phyloP scores from a whole-genome alignment of 768 basidiomycete species.

The Auriculariales sp. region DNA sequence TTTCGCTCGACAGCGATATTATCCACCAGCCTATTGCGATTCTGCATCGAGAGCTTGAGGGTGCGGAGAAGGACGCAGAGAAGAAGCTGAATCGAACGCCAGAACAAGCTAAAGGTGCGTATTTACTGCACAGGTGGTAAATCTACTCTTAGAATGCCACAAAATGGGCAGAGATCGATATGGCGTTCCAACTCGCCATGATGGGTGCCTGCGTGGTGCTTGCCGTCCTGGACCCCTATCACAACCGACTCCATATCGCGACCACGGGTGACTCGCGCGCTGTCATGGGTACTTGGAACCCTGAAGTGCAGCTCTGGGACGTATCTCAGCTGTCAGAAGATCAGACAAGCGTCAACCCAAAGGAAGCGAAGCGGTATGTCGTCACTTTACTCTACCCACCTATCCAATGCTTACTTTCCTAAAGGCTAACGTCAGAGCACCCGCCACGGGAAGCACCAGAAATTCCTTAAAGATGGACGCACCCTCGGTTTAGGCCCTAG shows the following conservation, averaged over 20 bases:
- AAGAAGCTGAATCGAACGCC: too few species aligned
- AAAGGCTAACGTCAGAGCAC: conserved; percentile 18
- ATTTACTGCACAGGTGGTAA: too few species aligned
- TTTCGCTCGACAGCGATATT: conserved; percentile 25
- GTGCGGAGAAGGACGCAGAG: too few species aligned
- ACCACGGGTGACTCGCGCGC: conserved; percentile 35
- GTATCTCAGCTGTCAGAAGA: conserved; percentile 31
- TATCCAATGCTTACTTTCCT: too few species aligned
- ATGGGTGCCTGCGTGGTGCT: conserved; percentile 31
- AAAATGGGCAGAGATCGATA: too few species aligned
- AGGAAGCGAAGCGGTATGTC: conserved; percentile 23
- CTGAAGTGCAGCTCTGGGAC: conserved; percentile 22
- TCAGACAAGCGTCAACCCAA: conserved; percentile 20
- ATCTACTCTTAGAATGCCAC: too few species aligned
- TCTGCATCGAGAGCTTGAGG: too few species aligned
- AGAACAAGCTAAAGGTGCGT: too few species aligned
- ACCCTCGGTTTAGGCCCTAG: conserved; percentile 25
- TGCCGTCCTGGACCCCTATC: conserved; percentile 27
- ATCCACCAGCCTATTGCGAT: conserved; percentile 20
- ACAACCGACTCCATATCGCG: conserved; percentile 26
- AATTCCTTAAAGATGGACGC: conserved; percentile 19
- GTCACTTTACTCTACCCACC: too few species aligned
- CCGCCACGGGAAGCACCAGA: conserved; percentile 13
- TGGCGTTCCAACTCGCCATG: conserved; percentile 13
- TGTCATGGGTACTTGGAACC: conserved; percentile 29